These are phyloP conservation scores for Phialophora chinensis DNA, from an alignment of 2,329 filamentous ascomycete genomes.

Conservation along the genomic window DNA sequence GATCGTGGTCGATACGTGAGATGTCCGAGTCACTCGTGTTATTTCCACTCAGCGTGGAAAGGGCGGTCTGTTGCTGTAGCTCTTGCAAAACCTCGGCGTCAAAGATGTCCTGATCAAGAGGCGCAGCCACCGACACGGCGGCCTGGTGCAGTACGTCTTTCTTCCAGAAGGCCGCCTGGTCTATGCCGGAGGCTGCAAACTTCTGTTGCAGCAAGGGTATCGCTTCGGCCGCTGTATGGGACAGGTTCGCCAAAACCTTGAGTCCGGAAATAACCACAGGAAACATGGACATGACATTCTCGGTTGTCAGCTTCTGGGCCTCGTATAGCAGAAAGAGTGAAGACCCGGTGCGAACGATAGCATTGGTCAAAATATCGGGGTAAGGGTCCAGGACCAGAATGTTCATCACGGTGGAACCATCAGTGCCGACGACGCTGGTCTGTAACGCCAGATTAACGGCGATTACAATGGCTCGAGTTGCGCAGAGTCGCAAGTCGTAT, in stretches of 20 bases:
- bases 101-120: background rate
- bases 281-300: slow-evolving; percentile 12
- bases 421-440: background rate
- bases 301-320: background rate
- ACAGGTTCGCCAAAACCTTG: slow-evolving; percentile 7
- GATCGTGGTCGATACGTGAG: background rate
- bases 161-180: background rate
- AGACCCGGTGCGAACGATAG: slow-evolving; percentile 12
- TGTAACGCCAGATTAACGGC: slow-evolving; percentile 13
- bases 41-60: background rate
- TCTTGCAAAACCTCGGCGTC: slow-evolving; percentile 7
- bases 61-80: slow-evolving; percentile 3
- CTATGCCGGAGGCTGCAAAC: background rate
- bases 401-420: background rate
- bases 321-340: slow-evolving; percentile 11
- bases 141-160: slow-evolving; percentile 3
- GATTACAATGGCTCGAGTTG: slow-evolving; percentile 12
- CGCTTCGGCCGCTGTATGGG: slow-evolving; percentile 13
- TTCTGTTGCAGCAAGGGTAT: slow-evolving; percentile 12
- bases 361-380: slow-evolving; percentile 11
- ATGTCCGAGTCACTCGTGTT: background rate
- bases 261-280: slow-evolving; percentile 13
- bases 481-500: slow-evolving; percentile 14
- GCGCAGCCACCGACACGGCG: background rate
- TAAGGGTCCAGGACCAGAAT: slow-evolving; percentile 19